Percentiles rank a stretch among this genome's conserved stretches.
These are phyloP conservation scores for Yamadazyma laniorum DNA, from an alignment of 805 yeast genomes.

Conservation along the genomic window DNA sequence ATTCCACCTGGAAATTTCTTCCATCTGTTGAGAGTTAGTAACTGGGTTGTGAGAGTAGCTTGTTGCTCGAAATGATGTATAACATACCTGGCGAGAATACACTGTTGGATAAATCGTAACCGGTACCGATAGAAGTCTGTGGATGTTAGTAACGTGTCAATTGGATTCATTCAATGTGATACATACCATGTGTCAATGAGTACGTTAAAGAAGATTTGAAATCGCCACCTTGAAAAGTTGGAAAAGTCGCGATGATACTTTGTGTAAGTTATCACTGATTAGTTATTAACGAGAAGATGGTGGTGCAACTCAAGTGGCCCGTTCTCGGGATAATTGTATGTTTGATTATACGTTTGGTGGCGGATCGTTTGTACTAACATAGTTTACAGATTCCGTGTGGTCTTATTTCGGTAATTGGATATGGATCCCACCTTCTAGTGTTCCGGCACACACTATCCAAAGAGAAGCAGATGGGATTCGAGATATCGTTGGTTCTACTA, in stretches of 20 bases:
- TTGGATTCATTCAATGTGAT: neutral
- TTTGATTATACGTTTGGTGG: slow-evolving; percentile 2
- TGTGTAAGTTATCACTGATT: slow-evolving; percentile 4
- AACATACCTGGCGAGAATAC: slow-evolving; percentile 71
- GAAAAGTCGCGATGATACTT: slow-evolving; percentile 1
- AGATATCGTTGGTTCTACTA: slow-evolving; percentile 49
- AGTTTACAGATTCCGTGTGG: slow-evolving; percentile 55
- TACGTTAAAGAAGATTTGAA: no score
- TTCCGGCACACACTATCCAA: slow-evolving; percentile 42
- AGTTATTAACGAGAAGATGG: slow-evolving; percentile 1
- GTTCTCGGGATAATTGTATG: slow-evolving; percentile 46
- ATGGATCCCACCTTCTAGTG: slow-evolving; percentile 59
- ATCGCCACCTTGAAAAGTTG: slow-evolving; percentile 6
- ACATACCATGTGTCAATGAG: no score
- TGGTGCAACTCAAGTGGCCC: slow-evolving; percentile 42
- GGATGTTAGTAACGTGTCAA: slow-evolving; percentile 5
- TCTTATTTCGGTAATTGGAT: slow-evolving; percentile 58
- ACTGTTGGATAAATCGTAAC: slow-evolving; percentile 96
- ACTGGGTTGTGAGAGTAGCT: no score
- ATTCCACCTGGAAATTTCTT: slow-evolving; percentile 95
- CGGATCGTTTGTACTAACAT: neutral
- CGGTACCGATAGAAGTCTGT: slow-evolving; percentile 94
- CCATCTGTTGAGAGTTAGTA: slow-evolving; percentile 62
- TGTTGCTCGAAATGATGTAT: no score
- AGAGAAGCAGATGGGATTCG: slow-evolving; percentile 45